Percentiles rank a stretch among this genome's conserved stretches.
phyloP scores from a whole-genome alignment of 495 filamentous ascomycete species.

The Mytilinidion resinicola region DNA sequence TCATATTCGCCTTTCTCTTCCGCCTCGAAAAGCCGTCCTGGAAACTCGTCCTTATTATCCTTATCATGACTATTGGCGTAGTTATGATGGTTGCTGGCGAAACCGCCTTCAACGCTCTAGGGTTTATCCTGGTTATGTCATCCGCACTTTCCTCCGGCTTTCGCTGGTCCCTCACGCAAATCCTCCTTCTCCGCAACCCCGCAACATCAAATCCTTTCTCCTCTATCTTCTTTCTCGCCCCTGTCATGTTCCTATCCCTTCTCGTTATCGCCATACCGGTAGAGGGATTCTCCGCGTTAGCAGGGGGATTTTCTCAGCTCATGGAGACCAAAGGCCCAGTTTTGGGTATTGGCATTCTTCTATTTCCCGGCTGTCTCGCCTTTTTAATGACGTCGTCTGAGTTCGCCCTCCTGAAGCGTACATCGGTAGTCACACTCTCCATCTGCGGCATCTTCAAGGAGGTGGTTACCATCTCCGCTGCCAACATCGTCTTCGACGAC shows the following conservation, averaged over 20 bases:
- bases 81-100: slow-evolving; percentile 99
- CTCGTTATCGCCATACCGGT: slow-evolving; percentile 75
- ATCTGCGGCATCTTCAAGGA: slow-evolving; percentile 99
- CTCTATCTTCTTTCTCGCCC: slow-evolving; percentile 92
- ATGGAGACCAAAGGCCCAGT: slow-evolving; percentile 58
- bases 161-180: slow-evolving; percentile 95
- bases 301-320: slow-evolving; percentile 55
- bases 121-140: slow-evolving; percentile 86
- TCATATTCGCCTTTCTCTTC: slow-evolving; percentile 93
- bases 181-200: slow-evolving; percentile 87
- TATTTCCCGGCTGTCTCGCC: slow-evolving; percentile 87
- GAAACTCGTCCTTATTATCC: slow-evolving; percentile 78
- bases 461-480: slow-evolving; percentile 90
- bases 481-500: slow-evolving; percentile 84
- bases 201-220: slow-evolving; percentile 96
- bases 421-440: slow-evolving; percentile 88
- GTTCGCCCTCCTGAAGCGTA: slow-evolving; percentile 91
- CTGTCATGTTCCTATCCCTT: slow-evolving; percentile 87
- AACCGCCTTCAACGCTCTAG: slow-evolving; percentile 79
- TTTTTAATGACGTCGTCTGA: slow-evolving; percentile 97
- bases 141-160: slow-evolving; percentile 95
- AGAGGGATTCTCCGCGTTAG: slow-evolving; percentile 67
- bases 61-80: slow-evolving; percentile 88
- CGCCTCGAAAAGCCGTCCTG: slow-evolving; percentile 81
- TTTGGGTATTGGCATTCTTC: slow-evolving; percentile 53